A percentile compares a stretch with the other conserved stretches of the same genome.
Conservation (phyloP, 495 filamentous ascomycete genomes). For the Amphirosellinia nigrospora region DNA sequence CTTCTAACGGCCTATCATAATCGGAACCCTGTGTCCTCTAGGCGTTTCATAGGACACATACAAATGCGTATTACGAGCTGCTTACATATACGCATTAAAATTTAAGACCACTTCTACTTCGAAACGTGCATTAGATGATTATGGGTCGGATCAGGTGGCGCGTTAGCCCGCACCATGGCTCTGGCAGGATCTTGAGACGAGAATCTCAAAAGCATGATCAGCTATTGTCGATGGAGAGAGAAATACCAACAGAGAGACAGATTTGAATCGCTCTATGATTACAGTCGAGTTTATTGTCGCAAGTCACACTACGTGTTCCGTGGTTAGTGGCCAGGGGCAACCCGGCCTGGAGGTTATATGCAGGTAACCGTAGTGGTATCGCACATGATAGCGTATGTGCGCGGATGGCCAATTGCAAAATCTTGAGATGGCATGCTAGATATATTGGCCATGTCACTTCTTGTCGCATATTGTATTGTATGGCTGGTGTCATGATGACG, state of each 20-base stretch:
- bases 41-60: neutral
- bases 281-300: neutral
- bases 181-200: neutral
- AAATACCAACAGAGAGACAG: neutral
- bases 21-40: neutral
- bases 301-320: conserved; percentile 11
- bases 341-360: conserved; percentile 23
- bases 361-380: conserved; percentile 21
- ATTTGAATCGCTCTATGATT: neutral
- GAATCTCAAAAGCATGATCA: neutral
- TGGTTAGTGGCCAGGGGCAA: conserved; percentile 15
- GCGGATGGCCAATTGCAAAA: conserved; percentile 9
- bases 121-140: neutral
- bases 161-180: neutral
- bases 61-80: neutral
- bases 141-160: neutral
- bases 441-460: neutral
- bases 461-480: neutral
- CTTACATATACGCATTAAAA: neutral
- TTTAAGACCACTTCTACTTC: neutral
- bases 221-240: neutral
- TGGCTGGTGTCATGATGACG: neutral
- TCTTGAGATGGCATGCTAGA: conserved; percentile 12
- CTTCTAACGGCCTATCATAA: neutral
- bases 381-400: conserved; percentile 4